phyloP scores from a whole-genome alignment of 1,284 basidiomycete genomes.

The Leccinum pallidistipes region DNA sequence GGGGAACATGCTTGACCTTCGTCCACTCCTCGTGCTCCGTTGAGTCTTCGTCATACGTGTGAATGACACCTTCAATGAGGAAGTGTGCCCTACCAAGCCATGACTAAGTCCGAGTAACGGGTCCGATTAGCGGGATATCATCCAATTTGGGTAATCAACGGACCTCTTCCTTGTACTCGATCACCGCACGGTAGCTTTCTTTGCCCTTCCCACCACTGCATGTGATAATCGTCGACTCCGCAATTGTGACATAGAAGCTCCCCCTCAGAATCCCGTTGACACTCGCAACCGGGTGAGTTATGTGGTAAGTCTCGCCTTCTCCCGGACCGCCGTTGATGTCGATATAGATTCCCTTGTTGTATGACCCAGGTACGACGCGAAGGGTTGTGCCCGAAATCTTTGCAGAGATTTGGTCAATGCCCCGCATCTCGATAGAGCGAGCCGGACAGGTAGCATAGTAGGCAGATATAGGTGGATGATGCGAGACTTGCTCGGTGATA shows the following conservation, averaged over 20 bases:
- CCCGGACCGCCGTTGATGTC: constrained; percentile 74
- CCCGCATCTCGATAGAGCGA: constrained; percentile 69
- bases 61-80: constrained; percentile 87
- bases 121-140: constrained; percentile 4
- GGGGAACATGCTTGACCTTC: constrained; percentile 88
- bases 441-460: constrained; percentile 81
- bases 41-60: constrained; percentile 69
- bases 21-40: constrained; percentile 76
- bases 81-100: constrained; percentile 93
- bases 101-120: constrained; percentile 47
- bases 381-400: constrained; percentile 85
- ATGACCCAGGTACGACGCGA: constrained; percentile 78
- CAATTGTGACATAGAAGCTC: constrained; percentile 87
- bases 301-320: constrained; percentile 81
- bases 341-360: constrained; percentile 89
- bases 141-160: constrained; percentile 24
- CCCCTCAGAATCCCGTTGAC: constrained; percentile 93
- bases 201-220: constrained; percentile 68
- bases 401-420: constrained; percentile 92
- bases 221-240: constrained; percentile 81
- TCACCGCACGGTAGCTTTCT: constrained; percentile 72
- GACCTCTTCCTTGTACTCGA: constrained; percentile 97
- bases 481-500: constrained; percentile 87
- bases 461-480: constrained; percentile 94
- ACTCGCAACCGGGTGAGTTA: constrained; percentile 87